A percentile compares a stretch with the other conserved stretches of the same genome.
Conservation (phyloP, 2,329 filamentous ascomycete species). For the Neopestalotiopsis sp. region DNA sequence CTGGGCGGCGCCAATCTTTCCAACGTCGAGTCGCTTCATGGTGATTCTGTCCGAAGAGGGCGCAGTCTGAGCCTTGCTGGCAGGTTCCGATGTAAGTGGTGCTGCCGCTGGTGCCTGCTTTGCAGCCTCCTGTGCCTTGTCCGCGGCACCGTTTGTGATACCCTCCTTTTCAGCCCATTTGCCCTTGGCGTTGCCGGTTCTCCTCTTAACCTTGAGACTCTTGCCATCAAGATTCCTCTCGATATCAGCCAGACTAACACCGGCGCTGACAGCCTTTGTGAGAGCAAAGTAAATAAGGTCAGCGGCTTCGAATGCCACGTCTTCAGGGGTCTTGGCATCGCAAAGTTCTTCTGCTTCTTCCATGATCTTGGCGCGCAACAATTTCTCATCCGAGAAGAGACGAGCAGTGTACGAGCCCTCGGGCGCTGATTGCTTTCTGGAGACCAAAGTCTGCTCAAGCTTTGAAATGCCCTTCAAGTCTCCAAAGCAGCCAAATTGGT, state of each 20-base stretch:
- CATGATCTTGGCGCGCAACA: constrained; percentile 95
- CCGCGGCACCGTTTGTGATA: constrained; percentile 50
- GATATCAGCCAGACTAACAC: constrained; percentile 86
- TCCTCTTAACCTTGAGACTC: constrained; percentile 91
- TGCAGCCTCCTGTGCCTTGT: constrained; percentile 40
- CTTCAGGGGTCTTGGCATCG: constrained; percentile 79
- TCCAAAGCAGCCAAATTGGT: constrained; percentile 92
- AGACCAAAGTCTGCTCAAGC: constrained; percentile 85
- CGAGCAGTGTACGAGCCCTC: constrained; percentile 92
- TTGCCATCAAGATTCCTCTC: constrained; percentile 93
- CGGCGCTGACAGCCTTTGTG: constrained; percentile 84
- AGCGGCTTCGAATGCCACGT: constrained; percentile 92
- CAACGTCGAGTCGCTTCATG: constrained; percentile 81
- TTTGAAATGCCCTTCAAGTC: constrained; percentile 80
- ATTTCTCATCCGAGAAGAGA: constrained; percentile 88
- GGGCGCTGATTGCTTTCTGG: constrained; percentile 82
- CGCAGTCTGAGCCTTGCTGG: constrained; percentile 47
- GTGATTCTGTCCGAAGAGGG: constrained; percentile 63
- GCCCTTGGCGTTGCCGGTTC: constrained; percentile 92
- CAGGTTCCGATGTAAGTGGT: constrained; percentile 40
- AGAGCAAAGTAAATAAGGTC: constrained; percentile 96
- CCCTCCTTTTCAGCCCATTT: constrained; percentile 88
- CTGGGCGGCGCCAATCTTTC: constrained; percentile 65
- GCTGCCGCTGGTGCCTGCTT: constrained; percentile 39
- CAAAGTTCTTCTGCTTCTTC: constrained; percentile 97